Percentiles rank a stretch among this genome's conserved stretches.
These are phyloP conservation scores for Ceratobasidium sp. DNA, from an alignment of 1,284 basidiomycete genomes.

Conservation along the genomic window DNA sequence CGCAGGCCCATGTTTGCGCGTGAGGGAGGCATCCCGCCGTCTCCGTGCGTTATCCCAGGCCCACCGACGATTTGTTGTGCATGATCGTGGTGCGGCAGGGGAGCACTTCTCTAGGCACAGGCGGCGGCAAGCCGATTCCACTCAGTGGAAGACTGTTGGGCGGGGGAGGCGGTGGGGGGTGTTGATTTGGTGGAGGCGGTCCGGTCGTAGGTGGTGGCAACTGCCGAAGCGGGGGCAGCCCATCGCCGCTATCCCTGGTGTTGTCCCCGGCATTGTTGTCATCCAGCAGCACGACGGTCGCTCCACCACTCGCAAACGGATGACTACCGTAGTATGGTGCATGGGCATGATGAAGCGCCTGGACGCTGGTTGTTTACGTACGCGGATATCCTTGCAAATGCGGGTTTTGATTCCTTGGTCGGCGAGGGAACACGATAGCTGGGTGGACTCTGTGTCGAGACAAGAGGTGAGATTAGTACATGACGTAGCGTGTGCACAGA, in stretches of 20 bases:
- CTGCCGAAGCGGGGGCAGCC: neutral
- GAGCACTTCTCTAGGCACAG: constrained; percentile 51
- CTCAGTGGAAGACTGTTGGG: constrained; percentile 29
- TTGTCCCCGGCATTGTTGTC: constrained; percentile 9
- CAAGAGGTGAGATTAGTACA: neutral
- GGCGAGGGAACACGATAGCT: constrained; percentile 87
- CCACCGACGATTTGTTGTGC: constrained; percentile 15
- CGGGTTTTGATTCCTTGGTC: constrained; percentile 95
- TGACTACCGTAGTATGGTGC: constrained; percentile 33
- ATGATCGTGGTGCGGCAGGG: constrained; percentile 51
- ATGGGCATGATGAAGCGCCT: constrained; percentile 30
- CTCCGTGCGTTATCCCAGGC: neutral
- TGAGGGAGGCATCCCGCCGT: neutral
- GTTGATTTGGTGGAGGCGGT: too few species aligned
- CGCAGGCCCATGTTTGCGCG: neutral
- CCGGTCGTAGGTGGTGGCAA: too few species aligned
- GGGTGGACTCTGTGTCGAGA: constrained; percentile 77
- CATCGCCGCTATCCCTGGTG: neutral
- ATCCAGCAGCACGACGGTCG: constrained; percentile 30
- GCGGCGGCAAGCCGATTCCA: constrained; percentile 46
- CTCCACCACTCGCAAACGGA: constrained; percentile 41
- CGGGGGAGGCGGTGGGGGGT: constrained; percentile 19
- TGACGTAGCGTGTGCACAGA: neutral
- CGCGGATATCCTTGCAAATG: constrained; percentile 88
- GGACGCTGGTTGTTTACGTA: constrained; percentile 73